Base-by-base conservation (phyloP, 1,284 basidiomycete species). In the Austroboletus niveus region DNA sequence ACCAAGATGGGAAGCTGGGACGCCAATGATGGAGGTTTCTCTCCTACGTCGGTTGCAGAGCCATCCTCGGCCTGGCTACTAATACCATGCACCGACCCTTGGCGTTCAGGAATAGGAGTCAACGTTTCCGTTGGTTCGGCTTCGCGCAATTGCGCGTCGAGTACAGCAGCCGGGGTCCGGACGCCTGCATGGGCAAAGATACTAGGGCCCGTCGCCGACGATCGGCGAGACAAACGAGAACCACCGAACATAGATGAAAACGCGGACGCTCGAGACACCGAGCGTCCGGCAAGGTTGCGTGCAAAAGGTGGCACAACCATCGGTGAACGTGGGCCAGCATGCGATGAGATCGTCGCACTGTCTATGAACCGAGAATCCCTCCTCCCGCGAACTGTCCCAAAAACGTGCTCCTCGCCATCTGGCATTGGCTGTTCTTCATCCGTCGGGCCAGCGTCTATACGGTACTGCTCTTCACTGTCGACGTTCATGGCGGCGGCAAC, bases 401-500 rank as follows among this genome's bases (percentile, higher is more conserved):
- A 62, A 46, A 60, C 57, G 27, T 66, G 62, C 20, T 66, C 69
- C n/a, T 69, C 71, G 9, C 27, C 29, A 22, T 54, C 49, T 15
- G 50, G 31, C 32, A 39, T 45, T 9, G 31, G 46, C 8, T 59
- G 64, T 11, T 69, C 59, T 2, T 67, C 65, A 14, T 65, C 63
- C 14, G 48, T 32, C 3, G 42, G 48, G 8, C 54, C 53, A 14
- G 45, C 10, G 4, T 60, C 72, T 10, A 58, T 48, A 43, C 53
- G 68, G 57, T 48, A 70, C 6, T 74, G 73, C 36, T 72, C 71
- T 22, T 68, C 75, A 47, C 65, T 70, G 52, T 94, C 93, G 9
- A 85, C 89, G 54, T 92, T 92, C 74, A 94, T 92, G 4, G 94
- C 94, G 22, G 92, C 87, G 10, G 93, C 92, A 53, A 96, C 89